phyloP scores from a whole-genome alignment of 2,329 filamentous ascomycete species.

The Fusarium begoniae region DNA sequence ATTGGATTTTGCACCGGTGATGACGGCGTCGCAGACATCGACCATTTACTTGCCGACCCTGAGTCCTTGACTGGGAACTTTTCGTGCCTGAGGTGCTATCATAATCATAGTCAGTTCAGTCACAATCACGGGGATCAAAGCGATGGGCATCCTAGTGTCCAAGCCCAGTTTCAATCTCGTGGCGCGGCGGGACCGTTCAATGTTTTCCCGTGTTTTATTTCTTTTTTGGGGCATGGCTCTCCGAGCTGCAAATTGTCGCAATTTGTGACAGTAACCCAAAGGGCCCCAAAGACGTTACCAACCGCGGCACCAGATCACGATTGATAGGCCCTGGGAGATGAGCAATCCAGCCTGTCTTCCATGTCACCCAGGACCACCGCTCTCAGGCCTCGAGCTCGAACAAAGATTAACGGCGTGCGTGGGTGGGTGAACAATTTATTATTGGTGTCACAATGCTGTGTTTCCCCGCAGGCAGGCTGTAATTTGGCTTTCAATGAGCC shows the following conservation, averaged over 20 bases:
- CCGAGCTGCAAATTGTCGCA: slow-evolving; percentile 30
- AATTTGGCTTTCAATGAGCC: slow-evolving; percentile 11
- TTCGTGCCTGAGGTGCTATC: slow-evolving; percentile 8
- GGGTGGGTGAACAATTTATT: slow-evolving; percentile 14
- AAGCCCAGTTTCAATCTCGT: slow-evolving; percentile 26
- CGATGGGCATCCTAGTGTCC: slow-evolving; percentile 25
- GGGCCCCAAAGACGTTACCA: neutral
- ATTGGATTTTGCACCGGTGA: slow-evolving; percentile 8
- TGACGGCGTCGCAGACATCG: slow-evolving; percentile 25
- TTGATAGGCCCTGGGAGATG: slow-evolving; percentile 29
- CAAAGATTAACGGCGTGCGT: slow-evolving; percentile 10
- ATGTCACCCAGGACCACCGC: slow-evolving; percentile 18
- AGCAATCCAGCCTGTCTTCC: slow-evolving; percentile 28
- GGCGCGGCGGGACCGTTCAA: slow-evolving; percentile 12
- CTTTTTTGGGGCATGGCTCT: slow-evolving; percentile 27
- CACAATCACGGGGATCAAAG: slow-evolving; percentile 13
- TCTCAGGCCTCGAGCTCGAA: slow-evolving; percentile 11
- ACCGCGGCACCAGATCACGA: slow-evolving; percentile 3
- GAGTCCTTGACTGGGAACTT: neutral
- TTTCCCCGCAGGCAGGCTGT: slow-evolving; percentile 1
- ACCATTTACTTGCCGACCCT: slow-evolving; percentile 20
- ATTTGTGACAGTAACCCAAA: slow-evolving; percentile 13
- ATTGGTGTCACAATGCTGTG: slow-evolving; percentile 12
- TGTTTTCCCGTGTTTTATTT: slow-evolving; percentile 22
- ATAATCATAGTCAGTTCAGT: neutral